These are phyloP conservation scores for Senna tora DNA, from an alignment of 306 rosid species.

Conservation along the genomic window DNA sequence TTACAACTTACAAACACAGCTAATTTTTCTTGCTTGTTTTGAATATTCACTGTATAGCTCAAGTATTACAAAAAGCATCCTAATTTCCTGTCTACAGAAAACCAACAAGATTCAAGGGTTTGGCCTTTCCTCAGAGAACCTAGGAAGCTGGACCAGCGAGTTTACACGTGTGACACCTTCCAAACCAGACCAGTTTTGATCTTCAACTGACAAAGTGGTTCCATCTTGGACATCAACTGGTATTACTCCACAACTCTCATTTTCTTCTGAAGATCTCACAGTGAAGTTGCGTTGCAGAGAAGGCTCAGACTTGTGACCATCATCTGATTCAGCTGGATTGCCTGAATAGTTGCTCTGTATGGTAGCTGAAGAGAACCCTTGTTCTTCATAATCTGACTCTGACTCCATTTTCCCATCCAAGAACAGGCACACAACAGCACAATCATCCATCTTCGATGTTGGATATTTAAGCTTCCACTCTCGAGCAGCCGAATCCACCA, in stretches of 20 bases:
- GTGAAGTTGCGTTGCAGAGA: constrained; percentile 79
- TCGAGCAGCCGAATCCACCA: constrained; percentile 91
- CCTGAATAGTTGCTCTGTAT: constrained; percentile 86
- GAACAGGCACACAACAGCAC: constrained; percentile 93
- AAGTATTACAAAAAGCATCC: constrained; percentile 43
- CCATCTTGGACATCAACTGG: constrained; percentile 54
- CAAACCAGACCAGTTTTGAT: constrained; percentile 94
- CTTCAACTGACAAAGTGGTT: constrained; percentile 59
- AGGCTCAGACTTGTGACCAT: constrained; percentile 83
- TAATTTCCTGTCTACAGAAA: constrained; percentile 38
- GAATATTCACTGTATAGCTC: constrained; percentile 40
- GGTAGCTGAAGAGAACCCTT: constrained; percentile 86
- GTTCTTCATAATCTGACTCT: constrained; percentile 89
- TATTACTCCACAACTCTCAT: constrained; percentile 50
- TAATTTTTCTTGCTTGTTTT: constrained; percentile 39
- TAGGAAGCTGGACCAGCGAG: constrained; percentile 95
- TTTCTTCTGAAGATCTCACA: constrained; percentile 82
- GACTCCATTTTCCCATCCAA: constrained; percentile 97
- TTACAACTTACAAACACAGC: background rate
- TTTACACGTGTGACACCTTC: constrained; percentile 98
- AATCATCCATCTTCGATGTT: constrained; percentile 97
- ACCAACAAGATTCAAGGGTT: constrained; percentile 48
- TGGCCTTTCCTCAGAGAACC: constrained; percentile 83
- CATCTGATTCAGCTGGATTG: constrained; percentile 80
- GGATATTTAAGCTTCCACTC: constrained; percentile 99